Evolutionary conservation across 305 asterid genomes (phyloP), one percentile per base, ranked within the genome.

Genomic region (Rubia tinctorum): DNA sequence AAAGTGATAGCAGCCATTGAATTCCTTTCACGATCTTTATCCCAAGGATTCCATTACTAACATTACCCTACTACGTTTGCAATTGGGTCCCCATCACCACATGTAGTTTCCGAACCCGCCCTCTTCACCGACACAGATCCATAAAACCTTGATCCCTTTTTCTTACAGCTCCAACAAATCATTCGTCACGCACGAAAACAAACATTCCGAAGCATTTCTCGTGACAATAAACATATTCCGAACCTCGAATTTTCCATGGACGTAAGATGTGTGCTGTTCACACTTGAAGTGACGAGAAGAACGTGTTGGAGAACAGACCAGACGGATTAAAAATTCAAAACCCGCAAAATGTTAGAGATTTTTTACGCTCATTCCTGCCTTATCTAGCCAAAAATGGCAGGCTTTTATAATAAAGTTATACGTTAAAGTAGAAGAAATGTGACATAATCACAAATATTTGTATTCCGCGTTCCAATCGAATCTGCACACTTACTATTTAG

Each of bases 1-100:
- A 62, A 76, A 76, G 22, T 27, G 71, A 69, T 15, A 73, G 18
- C 71, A 49, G 44, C 79, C 79, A 17, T 62, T 62, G 59, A 63
- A 69, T 76, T 75, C 62, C 71, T 37, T 76, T 69, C 75, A 27
- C 66, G 64, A 75, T 69, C 75, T 9, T 75, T 75, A 69, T 69
- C 75, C 37, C 23, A 64, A 23, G 71, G 75, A 76, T 76, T 76
- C 79, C 75, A 75, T n/a, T 17, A 75, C 12, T 30, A 17, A 67
- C 8, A 49, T 39, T 47, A 47, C 76, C 71, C 78, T 51, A 51
- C 45, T 42, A n/a, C 71, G 23, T n/a, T 22, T 40, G 45, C 66
- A 39, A 20, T 2, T 60, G 75, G 79, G 79, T 6, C 79, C 79
- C 79, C 17, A 14, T 49, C 58, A 44, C 79, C 69, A 61, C 75